Evolutionary conservation across 2,329 filamentous ascomycete genomes (phyloP), one percentile per base, ranked within the genome.

Genomic region (Biscogniauxia marginata): DNA sequence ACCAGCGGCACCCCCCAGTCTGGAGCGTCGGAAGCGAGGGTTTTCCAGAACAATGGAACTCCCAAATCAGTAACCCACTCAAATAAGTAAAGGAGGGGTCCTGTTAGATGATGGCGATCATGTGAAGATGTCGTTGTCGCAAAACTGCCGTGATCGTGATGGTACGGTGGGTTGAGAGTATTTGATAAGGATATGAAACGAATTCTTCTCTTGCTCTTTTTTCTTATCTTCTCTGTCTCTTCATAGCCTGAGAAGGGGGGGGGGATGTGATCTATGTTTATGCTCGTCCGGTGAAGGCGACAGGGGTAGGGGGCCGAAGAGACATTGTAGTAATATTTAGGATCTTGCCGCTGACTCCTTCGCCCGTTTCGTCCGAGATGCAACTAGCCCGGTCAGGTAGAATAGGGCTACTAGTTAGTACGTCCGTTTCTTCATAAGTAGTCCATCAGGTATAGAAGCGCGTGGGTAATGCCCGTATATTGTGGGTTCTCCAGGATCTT

Each of bases 311-410:
- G 21, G 3, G 2, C 44, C 6, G 50, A 34, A 52, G 46, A 54
- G 50, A 34, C 49, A 61, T 58, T 53, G 60, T 62, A 62, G 58
- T 62, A 62, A 62, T 55, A 54, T 51, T 52, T 49, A n/a, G 30
- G 50, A 54, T 53, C 50, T 48, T 50, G 21, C 47, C 58, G 55
- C 60, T 58, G 55, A 58, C 60, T 56, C 57, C 55, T 62, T 62
- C 19, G 49, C 34, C n/a, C 30, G 30, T 39, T 39, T 39, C 30
- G 30, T 39, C 30, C 5, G 30, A 39, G 30, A 39, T 39, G 30
- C n/a, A 39, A 39, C 30, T 39, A 39, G 30, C 9, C 30, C 9
- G 30, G 13, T 39, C 30, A 39, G 30, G 30, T n/a, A 39, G n/a
- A n/a, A 39, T 9, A 39, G 13, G 30, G 30, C 30, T 46, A 21